phyloP scores from a whole-genome alignment of 1,284 basidiomycete genomes.

The Melanopsichium pennsylvanicum region DNA sequence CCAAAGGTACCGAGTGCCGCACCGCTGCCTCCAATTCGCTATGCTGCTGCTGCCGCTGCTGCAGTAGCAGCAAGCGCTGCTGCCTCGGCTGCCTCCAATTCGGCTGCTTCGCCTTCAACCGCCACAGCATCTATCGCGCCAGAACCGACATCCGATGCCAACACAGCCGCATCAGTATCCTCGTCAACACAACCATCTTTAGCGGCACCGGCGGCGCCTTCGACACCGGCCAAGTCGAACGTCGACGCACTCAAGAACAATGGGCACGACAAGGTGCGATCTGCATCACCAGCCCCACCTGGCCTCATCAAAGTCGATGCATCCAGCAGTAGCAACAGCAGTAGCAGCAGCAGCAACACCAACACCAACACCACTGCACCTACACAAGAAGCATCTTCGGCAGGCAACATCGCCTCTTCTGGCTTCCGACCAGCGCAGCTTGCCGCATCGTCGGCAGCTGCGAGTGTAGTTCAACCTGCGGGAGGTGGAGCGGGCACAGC shows the following conservation, averaged over 20 bases:
- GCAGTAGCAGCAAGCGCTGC: slow-evolving; percentile 67
- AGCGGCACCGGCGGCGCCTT: slow-evolving; percentile 10
- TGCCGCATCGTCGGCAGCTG: slow-evolving; percentile 68
- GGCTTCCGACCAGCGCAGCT: slow-evolving; percentile 59
- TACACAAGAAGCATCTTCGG: background rate
- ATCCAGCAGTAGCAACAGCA: slow-evolving; percentile 9
- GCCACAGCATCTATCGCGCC: slow-evolving; percentile 21
- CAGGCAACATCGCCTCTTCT: slow-evolving; percentile 9
- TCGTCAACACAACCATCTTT: slow-evolving; percentile 13
- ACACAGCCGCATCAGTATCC: slow-evolving; percentile 1
- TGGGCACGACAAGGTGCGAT: slow-evolving; percentile 22
- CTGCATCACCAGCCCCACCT: slow-evolving; percentile 42
- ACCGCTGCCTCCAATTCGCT: slow-evolving; percentile 77
- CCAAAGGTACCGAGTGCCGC: slow-evolving; percentile 55
- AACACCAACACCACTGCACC: background rate
- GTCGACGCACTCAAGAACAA: slow-evolving; percentile 23
- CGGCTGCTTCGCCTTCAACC: slow-evolving; percentile 31
- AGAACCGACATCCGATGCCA: slow-evolving; percentile 18
- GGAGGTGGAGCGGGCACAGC: slow-evolving; percentile 52
- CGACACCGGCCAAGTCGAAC: slow-evolving; percentile 22
- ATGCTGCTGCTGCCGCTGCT: slow-evolving; percentile 89
- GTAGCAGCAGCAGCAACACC: slow-evolving; percentile 6
- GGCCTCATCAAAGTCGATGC: slow-evolving; percentile 27
- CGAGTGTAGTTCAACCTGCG: slow-evolving; percentile 51
- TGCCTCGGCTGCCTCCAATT: slow-evolving; percentile 20